Evolutionary conservation across 1,139 yeast species (phyloP).

Genomic region (Magnusiomyces fungicola): DNA sequence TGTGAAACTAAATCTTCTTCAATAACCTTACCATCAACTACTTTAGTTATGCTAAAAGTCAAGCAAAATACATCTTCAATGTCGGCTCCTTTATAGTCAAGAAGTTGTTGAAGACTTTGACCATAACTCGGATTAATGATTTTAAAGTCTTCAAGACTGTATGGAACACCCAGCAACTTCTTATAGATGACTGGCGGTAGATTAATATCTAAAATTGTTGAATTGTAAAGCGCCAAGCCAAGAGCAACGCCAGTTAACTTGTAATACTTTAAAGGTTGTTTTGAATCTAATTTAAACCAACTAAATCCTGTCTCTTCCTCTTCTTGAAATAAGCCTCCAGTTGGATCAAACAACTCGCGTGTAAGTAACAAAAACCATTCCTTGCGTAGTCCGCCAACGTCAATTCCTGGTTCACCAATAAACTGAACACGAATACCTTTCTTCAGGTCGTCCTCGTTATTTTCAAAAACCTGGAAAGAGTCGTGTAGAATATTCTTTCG

Average conservation of each 20-base stretch:
- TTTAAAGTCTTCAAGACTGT: slow-evolving; percentile 55
- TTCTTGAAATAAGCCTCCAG: slow-evolving; percentile 38
- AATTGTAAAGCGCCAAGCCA: slow-evolving; percentile 86
- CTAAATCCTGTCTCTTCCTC: slow-evolving; percentile 62
- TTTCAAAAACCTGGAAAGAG: slow-evolving; percentile 58
- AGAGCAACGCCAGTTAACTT: slow-evolving; percentile 76
- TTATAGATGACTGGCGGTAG: slow-evolving; percentile 76
- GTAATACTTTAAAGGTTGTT: slow-evolving; percentile 46
- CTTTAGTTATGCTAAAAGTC: slow-evolving; percentile 40
- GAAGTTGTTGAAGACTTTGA: slow-evolving; percentile 46
- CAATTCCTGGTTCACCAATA: slow-evolving; percentile 82
- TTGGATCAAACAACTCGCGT: slow-evolving; percentile 59
- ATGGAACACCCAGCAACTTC: slow-evolving; percentile 51
- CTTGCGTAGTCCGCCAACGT: slow-evolving; percentile 88
- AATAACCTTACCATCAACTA: slow-evolving; percentile 12
- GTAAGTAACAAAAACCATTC: slow-evolving; percentile 85
- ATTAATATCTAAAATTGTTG: slow-evolving; percentile 71
- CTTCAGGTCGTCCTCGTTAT: slow-evolving; percentile 54
- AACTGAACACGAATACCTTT: slow-evolving; percentile 75
- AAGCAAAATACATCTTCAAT: slow-evolving; percentile 42
- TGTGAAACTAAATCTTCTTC: slow-evolving; percentile 45
- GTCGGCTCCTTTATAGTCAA: slow-evolving; percentile 41
- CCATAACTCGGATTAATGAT: slow-evolving; percentile 65
- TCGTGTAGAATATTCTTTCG: slow-evolving; percentile 65
- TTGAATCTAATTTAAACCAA: slow-evolving; percentile 56